A percentile compares a stretch with the other conserved stretches of the same genome.
Evolutionary conservation across 345 rosid species (phyloP).

Genomic region (Brassica cretica): DNA sequence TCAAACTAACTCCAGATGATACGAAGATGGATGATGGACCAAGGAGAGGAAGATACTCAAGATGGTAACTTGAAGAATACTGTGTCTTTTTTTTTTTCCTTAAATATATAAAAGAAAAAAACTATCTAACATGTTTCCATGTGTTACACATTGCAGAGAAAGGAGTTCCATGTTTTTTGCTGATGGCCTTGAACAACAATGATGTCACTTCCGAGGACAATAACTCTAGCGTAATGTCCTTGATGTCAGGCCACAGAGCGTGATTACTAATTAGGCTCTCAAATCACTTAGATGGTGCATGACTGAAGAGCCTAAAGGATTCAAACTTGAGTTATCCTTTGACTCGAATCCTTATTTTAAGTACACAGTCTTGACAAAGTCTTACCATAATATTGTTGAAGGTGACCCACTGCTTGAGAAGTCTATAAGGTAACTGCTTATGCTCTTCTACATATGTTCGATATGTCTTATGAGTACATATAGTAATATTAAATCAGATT

Average conservation of each 20-base stretch:
- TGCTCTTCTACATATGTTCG: not conserved
- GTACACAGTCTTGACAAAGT: conserved; percentile 71
- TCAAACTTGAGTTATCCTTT: conserved; percentile 81
- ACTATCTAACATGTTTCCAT: too few species aligned
- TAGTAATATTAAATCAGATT: not conserved
- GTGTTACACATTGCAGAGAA: conserved; percentile 50
- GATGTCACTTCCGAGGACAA: too few species aligned
- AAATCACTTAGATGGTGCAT: conserved; percentile 69
- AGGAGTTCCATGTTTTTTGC: conserved; percentile 90
- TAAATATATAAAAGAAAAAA: too few species aligned
- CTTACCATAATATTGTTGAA: conserved; percentile 92
- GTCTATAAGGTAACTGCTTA: conserved; percentile 65
- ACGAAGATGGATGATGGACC: too few species aligned
- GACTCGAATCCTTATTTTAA: conserved; percentile 77
- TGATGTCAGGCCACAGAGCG: conserved; percentile 43
- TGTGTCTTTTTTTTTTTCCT: not conserved
- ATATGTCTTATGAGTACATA: not conserved
- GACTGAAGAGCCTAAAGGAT: conserved; percentile 80
- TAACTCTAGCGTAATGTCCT: too few species aligned
- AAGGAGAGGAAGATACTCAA: conserved; percentile 43
- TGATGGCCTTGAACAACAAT: conserved; percentile 77
- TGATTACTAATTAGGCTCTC: conserved; percentile 59
- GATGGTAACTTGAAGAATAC: conserved; percentile 47
- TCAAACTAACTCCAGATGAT: too few species aligned
- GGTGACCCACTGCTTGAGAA: conserved; percentile 87